Evolutionary conservation across 441 rosid species (phyloP).

Genomic region (Cnidoscolus chayamansa): DNA sequence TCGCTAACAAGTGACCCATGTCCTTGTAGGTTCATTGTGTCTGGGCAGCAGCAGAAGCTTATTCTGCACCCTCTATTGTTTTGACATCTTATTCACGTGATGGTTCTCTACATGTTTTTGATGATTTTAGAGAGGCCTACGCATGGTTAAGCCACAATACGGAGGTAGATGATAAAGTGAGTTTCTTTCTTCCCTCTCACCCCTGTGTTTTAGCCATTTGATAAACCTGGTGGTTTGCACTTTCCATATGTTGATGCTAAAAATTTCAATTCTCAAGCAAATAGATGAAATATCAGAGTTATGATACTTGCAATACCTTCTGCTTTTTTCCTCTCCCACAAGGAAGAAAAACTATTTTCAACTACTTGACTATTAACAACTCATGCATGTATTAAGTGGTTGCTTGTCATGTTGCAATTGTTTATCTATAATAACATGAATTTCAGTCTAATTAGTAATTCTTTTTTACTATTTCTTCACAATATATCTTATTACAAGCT

Average conservation of each 20-base stretch:
- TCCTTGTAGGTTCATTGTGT: conserved; percentile 84
- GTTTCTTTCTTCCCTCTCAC: conserved; percentile 20
- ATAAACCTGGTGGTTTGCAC: not conserved
- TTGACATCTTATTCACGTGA: conserved; percentile 69
- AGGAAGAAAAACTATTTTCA: not conserved
- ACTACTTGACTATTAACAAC: not conserved
- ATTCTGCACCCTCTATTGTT: conserved; percentile 98
- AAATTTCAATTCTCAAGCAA: too few relatives aligned
- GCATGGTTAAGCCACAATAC: conserved; percentile 96
- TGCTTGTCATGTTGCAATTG: not conserved
- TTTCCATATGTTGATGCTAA: conserved; percentile 10
- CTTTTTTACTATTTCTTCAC: conserved; percentile 1
- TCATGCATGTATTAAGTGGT: not conserved
- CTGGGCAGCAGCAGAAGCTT: conserved; percentile 99
- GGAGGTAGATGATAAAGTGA: conserved; percentile 95
- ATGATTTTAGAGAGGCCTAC: conserved; percentile 98
- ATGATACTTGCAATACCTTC: not conserved
- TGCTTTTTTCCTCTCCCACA: not conserved
- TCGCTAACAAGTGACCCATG: conserved; percentile 23
- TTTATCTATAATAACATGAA: not conserved
- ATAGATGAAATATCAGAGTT: not conserved
- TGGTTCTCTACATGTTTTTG: conserved; percentile 93
- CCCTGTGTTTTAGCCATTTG: not conserved
- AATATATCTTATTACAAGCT: not conserved
- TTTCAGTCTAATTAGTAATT: not conserved